Evolutionary conservation across 495 filamentous ascomycete species (phyloP).

Genomic region (Hypoxylon fuscum): DNA sequence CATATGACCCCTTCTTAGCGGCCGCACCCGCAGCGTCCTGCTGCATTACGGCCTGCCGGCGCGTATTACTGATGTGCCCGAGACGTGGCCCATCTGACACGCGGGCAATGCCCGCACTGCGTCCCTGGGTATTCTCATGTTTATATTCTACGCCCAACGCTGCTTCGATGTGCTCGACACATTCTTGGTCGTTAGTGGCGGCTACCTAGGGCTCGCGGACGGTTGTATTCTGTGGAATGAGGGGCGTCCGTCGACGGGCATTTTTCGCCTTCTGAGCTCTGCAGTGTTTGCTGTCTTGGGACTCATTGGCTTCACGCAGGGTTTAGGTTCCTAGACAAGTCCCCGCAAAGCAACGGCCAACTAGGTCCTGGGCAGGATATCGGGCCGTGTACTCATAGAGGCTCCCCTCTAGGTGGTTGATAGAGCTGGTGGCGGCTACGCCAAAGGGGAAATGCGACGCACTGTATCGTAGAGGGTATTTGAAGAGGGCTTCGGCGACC

Average conservation of each 20-base stretch:
- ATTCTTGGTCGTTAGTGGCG: conserved; percentile 14
- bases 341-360: background rate
- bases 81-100: conserved; percentile 19
- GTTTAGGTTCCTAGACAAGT: conserved; percentile 12
- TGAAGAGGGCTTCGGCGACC: no score
- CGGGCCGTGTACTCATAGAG: no score
- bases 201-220: conserved; percentile 14
- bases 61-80: conserved; percentile 15
- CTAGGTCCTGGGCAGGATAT: background rate
- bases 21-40: conserved; percentile 19
- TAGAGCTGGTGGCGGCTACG: no score
- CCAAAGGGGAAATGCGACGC: no score
- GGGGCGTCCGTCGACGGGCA: conserved; percentile 6
- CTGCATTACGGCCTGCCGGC: conserved; percentile 13
- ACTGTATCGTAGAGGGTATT: no score
- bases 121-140: conserved; percentile 21
- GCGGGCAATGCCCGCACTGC: conserved; percentile 17
- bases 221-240: conserved; percentile 10
- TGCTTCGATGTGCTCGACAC: conserved; percentile 15
- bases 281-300: conserved; percentile 16
- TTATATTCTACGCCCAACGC: conserved; percentile 22
- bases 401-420: no score
- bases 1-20: conserved; percentile 16
- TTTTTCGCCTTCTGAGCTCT: conserved; percentile 16
- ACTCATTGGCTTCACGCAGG: conserved; percentile 10